phyloP scores from a whole-genome alignment of 2,329 filamentous ascomycete species.

The Fusarium tupiense region DNA sequence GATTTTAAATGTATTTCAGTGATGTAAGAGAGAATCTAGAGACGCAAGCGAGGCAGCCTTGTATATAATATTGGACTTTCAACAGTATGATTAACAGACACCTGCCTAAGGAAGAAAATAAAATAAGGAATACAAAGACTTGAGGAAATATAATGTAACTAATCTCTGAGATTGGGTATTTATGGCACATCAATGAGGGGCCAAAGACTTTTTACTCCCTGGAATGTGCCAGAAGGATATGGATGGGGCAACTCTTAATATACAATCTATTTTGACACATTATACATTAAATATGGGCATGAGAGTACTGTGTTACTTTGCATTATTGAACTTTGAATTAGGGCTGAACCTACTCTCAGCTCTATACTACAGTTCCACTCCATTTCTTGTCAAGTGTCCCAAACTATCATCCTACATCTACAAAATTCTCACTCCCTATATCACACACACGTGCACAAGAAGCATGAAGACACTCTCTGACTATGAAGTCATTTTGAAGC shows the following conservation, averaged over 20 bases:
- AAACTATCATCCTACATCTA: neutral
- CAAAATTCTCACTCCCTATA: neutral
- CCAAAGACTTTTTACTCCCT: neutral
- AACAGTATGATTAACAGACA: rapidly evolving
- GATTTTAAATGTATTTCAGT: rapidly evolving
- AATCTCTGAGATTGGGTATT: rapidly evolving
- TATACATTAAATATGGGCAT: neutral
- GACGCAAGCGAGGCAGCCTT: neutral
- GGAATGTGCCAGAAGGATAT: neutral
- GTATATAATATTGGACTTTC: neutral
- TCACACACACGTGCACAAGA: rapidly evolving
- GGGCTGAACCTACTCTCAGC: too few species aligned
- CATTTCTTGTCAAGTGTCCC: neutral
- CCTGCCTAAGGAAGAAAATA: neutral
- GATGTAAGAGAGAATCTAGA: rapidly evolving
- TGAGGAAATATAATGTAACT: rapidly evolving
- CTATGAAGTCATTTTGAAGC: neutral
- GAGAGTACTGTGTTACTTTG: too few species aligned
- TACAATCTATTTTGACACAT: neutral
- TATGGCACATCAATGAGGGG: rapidly evolving
- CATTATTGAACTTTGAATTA: too few species aligned
- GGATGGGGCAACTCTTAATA: neutral
- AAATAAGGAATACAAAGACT: neutral
- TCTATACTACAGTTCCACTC: neutral
- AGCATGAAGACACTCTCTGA: neutral